Evolutionary conservation across 1,284 basidiomycete genomes (phyloP).

Genomic region (Microbotryum lychnidis-dioicae): DNA sequence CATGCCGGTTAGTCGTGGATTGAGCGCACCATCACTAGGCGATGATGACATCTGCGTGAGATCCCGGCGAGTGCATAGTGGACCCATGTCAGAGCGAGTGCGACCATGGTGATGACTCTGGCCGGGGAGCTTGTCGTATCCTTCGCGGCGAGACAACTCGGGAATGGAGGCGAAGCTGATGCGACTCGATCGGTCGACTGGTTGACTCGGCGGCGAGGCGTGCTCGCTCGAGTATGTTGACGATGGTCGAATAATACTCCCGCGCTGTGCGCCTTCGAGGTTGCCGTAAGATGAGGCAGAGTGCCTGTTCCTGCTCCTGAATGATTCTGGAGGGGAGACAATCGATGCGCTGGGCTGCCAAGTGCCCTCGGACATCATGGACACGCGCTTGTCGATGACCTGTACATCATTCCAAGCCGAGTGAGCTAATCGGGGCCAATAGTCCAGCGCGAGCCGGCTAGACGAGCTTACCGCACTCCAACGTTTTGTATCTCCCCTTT

Average conservation of each 20-base stretch:
- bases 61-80: too few species aligned
- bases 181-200: too few species aligned
- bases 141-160: too few species aligned
- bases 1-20: too few species aligned
- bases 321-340: constrained; percentile 14
- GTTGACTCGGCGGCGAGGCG: constrained; percentile 13
- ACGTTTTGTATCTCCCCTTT: constrained; percentile 22
- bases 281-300: constrained; percentile 13
- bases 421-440: background rate
- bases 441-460: too few species aligned
- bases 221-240: constrained; percentile 11
- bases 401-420: background rate
- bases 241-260: constrained; percentile 15
- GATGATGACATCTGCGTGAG: too few species aligned
- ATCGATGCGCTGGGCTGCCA: constrained; percentile 27
- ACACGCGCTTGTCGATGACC: constrained; percentile 32
- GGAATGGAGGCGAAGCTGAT: too few species aligned
- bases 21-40: too few species aligned
- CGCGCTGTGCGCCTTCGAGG: constrained; percentile 1
- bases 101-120: too few species aligned
- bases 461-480: constrained; percentile 19
- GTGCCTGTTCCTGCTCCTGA: constrained; percentile 5
- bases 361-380: constrained; percentile 31
- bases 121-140: too few species aligned
- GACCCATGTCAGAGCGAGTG: too few species aligned